Evolutionary conservation across 2,329 filamentous ascomycete species (phyloP).

Genomic region (Pseudogymnoascus sp.): DNA sequence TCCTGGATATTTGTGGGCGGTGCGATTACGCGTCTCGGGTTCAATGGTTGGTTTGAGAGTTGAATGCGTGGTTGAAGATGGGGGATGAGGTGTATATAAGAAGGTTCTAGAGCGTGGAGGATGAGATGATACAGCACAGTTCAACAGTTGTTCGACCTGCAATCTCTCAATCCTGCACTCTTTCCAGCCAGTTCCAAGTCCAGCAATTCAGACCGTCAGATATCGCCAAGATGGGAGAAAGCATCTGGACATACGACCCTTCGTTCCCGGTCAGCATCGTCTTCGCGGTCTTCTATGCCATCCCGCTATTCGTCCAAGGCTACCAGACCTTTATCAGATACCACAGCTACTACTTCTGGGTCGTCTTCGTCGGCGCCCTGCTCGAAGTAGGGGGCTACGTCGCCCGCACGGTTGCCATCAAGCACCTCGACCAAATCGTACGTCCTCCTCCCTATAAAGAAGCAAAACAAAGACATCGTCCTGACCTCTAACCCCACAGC

Average conservation of each 20-base stretch:
- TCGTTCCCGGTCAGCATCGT: slow-evolving; percentile 35
- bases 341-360: slow-evolving; percentile 36
- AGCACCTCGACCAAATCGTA: slow-evolving; percentile 29
- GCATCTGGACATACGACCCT: slow-evolving; percentile 38
- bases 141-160: neutral
- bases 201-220: neutral
- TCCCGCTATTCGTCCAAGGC: slow-evolving; percentile 31
- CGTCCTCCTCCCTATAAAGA: slow-evolving; percentile 11
- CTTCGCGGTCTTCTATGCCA: slow-evolving; percentile 33
- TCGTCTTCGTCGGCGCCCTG: slow-evolving; percentile 34
- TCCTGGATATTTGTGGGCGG: neutral
- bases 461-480: slow-evolving; percentile 1
- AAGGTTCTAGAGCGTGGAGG: neutral
- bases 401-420: slow-evolving; percentile 31
- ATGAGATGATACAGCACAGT: neutral
- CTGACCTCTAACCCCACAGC: neutral
- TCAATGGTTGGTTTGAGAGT: neutral
- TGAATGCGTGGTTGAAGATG: neutral
- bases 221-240: slow-evolving; percentile 8
- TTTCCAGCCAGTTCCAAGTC: neutral
- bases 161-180: neutral
- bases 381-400: slow-evolving; percentile 37
- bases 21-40: slow-evolving; percentile 4
- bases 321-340: slow-evolving; percentile 36
- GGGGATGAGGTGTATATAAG: slow-evolving; percentile 2